Evolutionary conservation across 2,329 filamentous ascomycete species (phyloP).

Genomic region (Diplocarpon rosae): DNA sequence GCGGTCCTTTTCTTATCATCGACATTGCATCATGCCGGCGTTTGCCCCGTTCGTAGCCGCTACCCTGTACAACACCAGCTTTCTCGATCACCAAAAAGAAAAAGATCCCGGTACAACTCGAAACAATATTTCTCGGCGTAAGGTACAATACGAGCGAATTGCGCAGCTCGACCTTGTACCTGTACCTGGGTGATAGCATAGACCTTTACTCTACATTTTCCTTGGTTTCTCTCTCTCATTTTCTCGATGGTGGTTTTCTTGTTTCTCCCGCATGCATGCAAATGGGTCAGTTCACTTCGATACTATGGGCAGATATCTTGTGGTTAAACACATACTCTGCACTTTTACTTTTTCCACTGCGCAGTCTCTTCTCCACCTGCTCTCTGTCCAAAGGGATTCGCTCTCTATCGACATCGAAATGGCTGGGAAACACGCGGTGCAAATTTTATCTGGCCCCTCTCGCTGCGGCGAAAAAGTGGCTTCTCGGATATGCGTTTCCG

Average conservation of each 20-base stretch:
- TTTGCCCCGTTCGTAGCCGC: constrained; percentile 19
- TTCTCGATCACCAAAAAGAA: constrained; percentile 23
- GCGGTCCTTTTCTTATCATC: constrained; percentile 20
- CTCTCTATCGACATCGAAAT: not conserved
- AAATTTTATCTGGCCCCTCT: constrained; percentile 1
- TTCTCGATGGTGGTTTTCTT: constrained; percentile 13
- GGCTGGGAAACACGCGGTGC: constrained; percentile 5
- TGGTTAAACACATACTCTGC: constrained; percentile 19
- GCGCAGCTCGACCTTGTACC: constrained; percentile 27
- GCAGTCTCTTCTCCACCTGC: not conserved
- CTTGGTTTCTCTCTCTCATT: constrained; percentile 12
- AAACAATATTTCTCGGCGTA: constrained; percentile 24
- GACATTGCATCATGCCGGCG: constrained; percentile 22
- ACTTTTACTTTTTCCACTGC: constrained; percentile 6
- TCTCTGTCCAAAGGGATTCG: not conserved
- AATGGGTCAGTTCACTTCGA: constrained; percentile 20
- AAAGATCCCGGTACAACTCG: constrained; percentile 24
- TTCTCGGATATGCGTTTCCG: too few species aligned
- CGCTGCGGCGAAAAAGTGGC: too few species aligned
- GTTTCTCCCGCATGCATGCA: constrained; percentile 13
- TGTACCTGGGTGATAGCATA: constrained; percentile 23
- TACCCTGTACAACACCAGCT: constrained; percentile 27
- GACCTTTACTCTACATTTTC: constrained; percentile 15
- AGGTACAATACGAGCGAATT: constrained; percentile 25
- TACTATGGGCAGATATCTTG: constrained; percentile 22